phyloP scores from a whole-genome alignment of 306 rosid genomes.

The Prunus armeniaca region DNA sequence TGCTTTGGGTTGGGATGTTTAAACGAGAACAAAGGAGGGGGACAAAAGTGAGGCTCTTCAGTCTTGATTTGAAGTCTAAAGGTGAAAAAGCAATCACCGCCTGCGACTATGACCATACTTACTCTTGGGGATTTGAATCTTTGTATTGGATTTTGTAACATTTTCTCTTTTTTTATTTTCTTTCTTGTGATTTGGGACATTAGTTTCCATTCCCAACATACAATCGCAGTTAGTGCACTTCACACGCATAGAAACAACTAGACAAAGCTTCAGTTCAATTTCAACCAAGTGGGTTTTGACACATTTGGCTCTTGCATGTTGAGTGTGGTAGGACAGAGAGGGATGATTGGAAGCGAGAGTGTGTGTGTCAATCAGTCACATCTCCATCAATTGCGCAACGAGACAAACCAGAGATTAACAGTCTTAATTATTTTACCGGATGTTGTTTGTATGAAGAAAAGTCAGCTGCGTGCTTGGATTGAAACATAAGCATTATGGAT shows the following conservation, averaged over 20 bases:
- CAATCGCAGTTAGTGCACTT: neutral
- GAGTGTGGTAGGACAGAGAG: neutral
- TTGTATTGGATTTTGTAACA: neutral
- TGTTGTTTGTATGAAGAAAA: too few species aligned
- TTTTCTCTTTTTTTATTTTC: neutral
- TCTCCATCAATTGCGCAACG: neutral
- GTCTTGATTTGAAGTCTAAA: constrained; percentile 19
- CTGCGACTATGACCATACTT: constrained; percentile 8
- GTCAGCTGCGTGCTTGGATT: too few species aligned
- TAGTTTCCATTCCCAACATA: neutral
- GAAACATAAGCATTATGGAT: too few species aligned
- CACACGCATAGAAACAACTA: neutral
- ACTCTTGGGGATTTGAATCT: constrained; percentile 17
- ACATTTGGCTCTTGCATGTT: neutral
- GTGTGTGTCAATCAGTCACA: neutral
- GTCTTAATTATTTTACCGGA: too few species aligned
- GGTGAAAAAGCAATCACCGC: constrained; percentile 15
- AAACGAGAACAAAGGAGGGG: constrained; percentile 22
- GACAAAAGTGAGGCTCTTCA: constrained; percentile 35
- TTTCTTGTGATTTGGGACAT: neutral
- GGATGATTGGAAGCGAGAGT: neutral
- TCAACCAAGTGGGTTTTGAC: neutral
- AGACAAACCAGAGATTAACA: too few species aligned
- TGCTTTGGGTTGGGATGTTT: constrained; percentile 11
- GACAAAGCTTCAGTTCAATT: neutral